These are phyloP conservation scores for Ganoderma sp. DNA, from an alignment of 1,284 basidiomycete species.

Conservation along the genomic window DNA sequence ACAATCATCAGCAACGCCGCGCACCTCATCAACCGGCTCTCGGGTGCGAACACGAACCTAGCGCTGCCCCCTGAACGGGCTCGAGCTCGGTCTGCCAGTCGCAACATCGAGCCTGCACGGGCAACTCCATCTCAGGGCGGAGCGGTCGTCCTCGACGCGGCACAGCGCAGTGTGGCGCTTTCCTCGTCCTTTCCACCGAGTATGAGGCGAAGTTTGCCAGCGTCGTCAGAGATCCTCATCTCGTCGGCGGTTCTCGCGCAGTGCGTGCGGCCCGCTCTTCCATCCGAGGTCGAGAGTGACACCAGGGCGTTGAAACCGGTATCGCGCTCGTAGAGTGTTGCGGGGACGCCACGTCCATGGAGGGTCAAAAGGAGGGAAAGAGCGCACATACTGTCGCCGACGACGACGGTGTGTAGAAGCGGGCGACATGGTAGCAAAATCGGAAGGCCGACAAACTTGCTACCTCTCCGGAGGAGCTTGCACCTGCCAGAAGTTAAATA, in stretches of 20 bases:
- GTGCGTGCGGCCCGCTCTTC: constrained; percentile 8
- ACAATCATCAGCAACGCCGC: no score
- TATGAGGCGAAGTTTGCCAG: not conserved
- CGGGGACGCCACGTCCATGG: not conserved
- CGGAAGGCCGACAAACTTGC: not conserved
- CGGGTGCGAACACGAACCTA: no score
- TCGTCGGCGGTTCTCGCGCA: constrained; percentile 11
- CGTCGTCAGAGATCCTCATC: not conserved
- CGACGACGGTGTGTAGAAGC: not conserved
- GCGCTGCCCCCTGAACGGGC: no score
- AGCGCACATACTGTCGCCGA: not conserved
- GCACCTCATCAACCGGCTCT: no score
- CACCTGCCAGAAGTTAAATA: no score
- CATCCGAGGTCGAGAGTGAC: not conserved
- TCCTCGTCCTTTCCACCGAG: not conserved
- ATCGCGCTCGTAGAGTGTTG: constrained; percentile 5
- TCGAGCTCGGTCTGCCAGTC: no score
- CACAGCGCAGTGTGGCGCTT: no score
- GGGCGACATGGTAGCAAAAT: not conserved
- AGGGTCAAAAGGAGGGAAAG: constrained; percentile 5
- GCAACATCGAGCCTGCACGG: no score
- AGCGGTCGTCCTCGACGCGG: constrained; percentile 7
- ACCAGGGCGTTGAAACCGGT: not conserved
- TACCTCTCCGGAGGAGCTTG: no score
- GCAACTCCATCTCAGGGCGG: constrained; percentile 23